Base-by-base conservation (phyloP, 108 stramenopile genomes). In the Conticribra weissflogii region DNA sequence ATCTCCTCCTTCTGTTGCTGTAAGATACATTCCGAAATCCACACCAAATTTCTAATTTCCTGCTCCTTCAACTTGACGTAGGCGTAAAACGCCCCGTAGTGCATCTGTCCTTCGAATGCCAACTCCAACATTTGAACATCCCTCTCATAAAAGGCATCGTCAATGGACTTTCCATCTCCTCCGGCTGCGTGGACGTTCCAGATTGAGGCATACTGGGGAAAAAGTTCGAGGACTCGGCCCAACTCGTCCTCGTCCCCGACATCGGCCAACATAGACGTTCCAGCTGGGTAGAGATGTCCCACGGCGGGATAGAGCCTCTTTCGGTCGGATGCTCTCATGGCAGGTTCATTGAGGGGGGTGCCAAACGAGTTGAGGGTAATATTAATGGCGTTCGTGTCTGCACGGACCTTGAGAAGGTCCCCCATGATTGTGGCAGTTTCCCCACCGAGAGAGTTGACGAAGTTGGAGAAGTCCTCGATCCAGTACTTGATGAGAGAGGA, bases 21-120 rank as follows among this genome's bases (percentile, higher is more conserved):
- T 33, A 98, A 82, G 70, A 99, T 97, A 82, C 98, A 99, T 72
- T 99, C 98, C 24, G 91, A 85, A 68, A 99, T 96, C 99, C 99
- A 99, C 19, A 98, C 99, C 76, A 99, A 83, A 84, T 99, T 99
- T 55, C 97, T 94, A 64, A 98, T 97, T 80, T 99, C 98, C 83
- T 98, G 98, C 81, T 98, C 98, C 96, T 99, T 99, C 60, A 99
- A 97, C 87, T 98, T 98, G 25, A 98, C 97, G 81, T 98, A 98
- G 18, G 99, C 97, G 74, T 99, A 99, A 76, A 98, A 98, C 50
- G 85, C 78, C 2, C 83, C 99, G 71, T 92, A 99, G 79, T 99
- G 98, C 81, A 99, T 94, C 83, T 99, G 99, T 25, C 96, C 93
- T 80, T 99, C 98, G 63, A 98, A 99, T 46, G 99, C 98, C 66